phyloP scores from a whole-genome alignment of 2,329 filamentous ascomycete genomes.

The Emergomyces pasteurianus region DNA sequence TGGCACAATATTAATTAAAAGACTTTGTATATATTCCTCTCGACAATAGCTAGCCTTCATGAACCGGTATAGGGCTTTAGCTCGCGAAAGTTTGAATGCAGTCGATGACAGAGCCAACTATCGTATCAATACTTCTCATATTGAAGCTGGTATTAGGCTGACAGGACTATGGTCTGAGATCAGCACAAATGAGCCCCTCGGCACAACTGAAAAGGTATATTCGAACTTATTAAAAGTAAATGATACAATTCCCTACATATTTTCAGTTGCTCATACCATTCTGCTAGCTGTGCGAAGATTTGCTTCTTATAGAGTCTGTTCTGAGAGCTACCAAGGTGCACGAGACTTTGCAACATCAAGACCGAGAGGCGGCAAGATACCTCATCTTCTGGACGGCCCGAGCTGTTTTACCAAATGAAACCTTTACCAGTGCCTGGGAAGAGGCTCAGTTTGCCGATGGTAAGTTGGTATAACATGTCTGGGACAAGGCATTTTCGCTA shows the following conservation, averaged over 20 bases:
- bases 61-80: slow-evolving; percentile 6
- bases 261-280: neutral
- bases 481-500: neutral
- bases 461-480: slow-evolving; percentile 1
- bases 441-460: slow-evolving; percentile 14
- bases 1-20: neutral
- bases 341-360: slow-evolving; percentile 12
- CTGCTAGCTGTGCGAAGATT: slow-evolving; percentile 20
- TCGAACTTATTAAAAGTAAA: neutral
- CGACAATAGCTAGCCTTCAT: slow-evolving; percentile 3
- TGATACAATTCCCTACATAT: neutral
- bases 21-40: neutral
- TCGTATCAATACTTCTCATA: neutral
- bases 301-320: slow-evolving; percentile 19
- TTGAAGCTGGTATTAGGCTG: slow-evolving; percentile 1
- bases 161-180: slow-evolving; percentile 21
- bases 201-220: slow-evolving; percentile 15
- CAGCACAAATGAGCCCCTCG: slow-evolving; percentile 12
- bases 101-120: neutral
- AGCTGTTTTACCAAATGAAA: slow-evolving; percentile 21
- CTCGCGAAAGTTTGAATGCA: slow-evolving; percentile 3
- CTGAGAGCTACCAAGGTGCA: slow-evolving; percentile 12
- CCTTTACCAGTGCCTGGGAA: slow-evolving; percentile 20
- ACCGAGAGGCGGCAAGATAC: slow-evolving; percentile 15
- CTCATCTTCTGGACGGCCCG: slow-evolving; percentile 23